Base-by-base conservation (phyloP, 441 rosid genomes). In the Macaranga tanarius region DNA sequence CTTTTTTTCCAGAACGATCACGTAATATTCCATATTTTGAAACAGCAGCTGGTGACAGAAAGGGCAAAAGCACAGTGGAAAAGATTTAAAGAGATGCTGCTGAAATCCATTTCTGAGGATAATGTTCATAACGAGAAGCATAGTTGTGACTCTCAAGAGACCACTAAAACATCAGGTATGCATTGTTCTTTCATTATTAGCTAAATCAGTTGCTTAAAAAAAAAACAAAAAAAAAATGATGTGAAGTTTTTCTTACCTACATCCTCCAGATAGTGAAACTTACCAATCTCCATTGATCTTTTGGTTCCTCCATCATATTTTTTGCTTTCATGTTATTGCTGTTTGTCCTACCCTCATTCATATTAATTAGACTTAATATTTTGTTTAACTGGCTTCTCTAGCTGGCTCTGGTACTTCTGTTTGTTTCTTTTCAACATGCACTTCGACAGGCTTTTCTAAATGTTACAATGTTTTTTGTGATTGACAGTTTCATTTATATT, bases 31-130 rank as follows among this genome's bases (percentile, higher is more conserved):
- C n/a, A 25, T 77, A 26, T 73, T 76, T 55, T 67, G 25, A 68
- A 79, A 68, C 80, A 92, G 99, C 88, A 96, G 99, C 82, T 95
- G 79, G 88, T 89, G 80, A 92, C 91, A 57, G 82, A 85, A 58
- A 91, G 86, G 88, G 87, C 97, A 76, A 88, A 80, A 83, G 81
- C 71, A 52, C 99, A 91, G 57, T 95, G 97, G 97, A 71, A 75
- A 65, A 88, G 61, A 75, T 95, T 87, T 78, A 95, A 81, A 76
- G 76, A 78, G 64, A 91, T 95, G 97, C 87, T 95, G 71, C 72
- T 59, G 68, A 83, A 83, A 73, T 89, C 89, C 75, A 79, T 79
- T 70, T 72, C 82, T 73, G 81, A 76, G 72, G 74, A n/a, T 64
- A 64, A 62, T 62, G 17, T 58, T 56, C 31, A 69, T 67, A 40